A percentile compares a stretch with the other conserved stretches of the same genome.
Conservation (phyloP, 2,329 filamentous ascomycete species). For the Monosporascus sp. region DNA sequence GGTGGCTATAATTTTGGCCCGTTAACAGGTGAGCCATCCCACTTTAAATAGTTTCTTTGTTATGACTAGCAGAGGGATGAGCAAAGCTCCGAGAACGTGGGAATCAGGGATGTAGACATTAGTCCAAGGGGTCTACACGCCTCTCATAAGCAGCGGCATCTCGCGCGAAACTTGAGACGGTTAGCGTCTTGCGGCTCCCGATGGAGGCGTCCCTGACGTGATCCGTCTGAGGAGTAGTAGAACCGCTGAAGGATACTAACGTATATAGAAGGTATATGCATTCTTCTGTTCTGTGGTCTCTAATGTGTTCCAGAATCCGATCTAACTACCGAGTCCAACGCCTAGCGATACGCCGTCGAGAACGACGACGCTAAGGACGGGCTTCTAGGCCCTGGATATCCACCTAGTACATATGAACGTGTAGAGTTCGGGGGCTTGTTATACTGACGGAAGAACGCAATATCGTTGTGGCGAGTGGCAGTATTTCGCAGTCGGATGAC, state of each 20-base stretch:
- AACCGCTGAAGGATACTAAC: neutral
- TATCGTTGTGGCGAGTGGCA: neutral
- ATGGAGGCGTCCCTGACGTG: neutral
- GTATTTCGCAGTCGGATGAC: neutral
- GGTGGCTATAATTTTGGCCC: too few species aligned
- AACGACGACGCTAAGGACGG: too few species aligned
- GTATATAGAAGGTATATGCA: neutral
- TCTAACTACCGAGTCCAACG: too few species aligned
- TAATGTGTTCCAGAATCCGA: too few species aligned
- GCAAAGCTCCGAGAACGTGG: neutral
- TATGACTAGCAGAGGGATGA: neutral
- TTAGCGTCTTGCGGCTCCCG: neutral
- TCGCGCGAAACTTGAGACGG: neutral
- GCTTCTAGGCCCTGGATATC: too few species aligned
- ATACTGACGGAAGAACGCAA: neutral
- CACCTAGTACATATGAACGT: too few species aligned
- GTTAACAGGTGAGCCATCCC: neutral
- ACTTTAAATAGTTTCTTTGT: neutral
- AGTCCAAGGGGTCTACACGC: too few species aligned
- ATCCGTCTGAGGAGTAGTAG: neutral
- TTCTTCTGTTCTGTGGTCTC: neutral
- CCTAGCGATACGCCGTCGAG: too few species aligned
- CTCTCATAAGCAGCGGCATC: too few species aligned
- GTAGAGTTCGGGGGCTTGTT: neutral
- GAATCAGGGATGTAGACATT: neutral